These are phyloP conservation scores for Spinellus fusiger DNA, from an alignment of 192 early-diverging fungal genomes.

Conservation along the genomic window DNA sequence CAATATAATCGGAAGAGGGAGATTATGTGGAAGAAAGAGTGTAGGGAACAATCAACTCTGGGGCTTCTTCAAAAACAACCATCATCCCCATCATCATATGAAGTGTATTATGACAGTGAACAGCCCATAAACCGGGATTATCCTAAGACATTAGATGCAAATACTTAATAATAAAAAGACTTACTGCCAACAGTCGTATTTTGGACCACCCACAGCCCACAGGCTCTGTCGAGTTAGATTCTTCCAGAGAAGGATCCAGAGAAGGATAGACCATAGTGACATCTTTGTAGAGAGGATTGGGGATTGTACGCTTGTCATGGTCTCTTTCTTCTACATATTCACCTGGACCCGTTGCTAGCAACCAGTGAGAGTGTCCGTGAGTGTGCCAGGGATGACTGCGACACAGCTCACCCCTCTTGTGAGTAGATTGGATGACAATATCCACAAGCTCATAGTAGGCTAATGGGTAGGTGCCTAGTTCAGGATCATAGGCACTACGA, in stretches of 20 bases:
- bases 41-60: conserved; percentile 1
- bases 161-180: neutral
- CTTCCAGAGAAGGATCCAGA: conserved; percentile 8
- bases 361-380: conserved; percentile 31
- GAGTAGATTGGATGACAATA: conserved; percentile 24
- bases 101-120: conserved; percentile 31
- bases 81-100: conserved; percentile 36
- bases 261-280: conserved; percentile 21
- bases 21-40: neutral
- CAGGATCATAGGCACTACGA: conserved; percentile 19
- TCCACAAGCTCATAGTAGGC: conserved; percentile 24
- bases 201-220: conserved; percentile 28
- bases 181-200: conserved; percentile 23
- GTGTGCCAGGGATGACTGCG: conserved; percentile 31
- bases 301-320: conserved; percentile 1
- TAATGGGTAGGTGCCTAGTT: conserved; percentile 23
- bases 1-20: neutral
- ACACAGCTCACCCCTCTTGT: conserved; percentile 10
- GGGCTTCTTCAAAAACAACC: conserved; percentile 23
- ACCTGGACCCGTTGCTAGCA: conserved; percentile 25
- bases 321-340: conserved; percentile 12
- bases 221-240: neutral
- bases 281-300: conserved; percentile 8
- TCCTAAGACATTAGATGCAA: conserved; percentile 7
- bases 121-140: conserved; percentile 29